Percentiles rank a stretch among this genome's conserved stretches.
Conservation (phyloP, 805 yeast species). For the Starmerella davenportii region DNA sequence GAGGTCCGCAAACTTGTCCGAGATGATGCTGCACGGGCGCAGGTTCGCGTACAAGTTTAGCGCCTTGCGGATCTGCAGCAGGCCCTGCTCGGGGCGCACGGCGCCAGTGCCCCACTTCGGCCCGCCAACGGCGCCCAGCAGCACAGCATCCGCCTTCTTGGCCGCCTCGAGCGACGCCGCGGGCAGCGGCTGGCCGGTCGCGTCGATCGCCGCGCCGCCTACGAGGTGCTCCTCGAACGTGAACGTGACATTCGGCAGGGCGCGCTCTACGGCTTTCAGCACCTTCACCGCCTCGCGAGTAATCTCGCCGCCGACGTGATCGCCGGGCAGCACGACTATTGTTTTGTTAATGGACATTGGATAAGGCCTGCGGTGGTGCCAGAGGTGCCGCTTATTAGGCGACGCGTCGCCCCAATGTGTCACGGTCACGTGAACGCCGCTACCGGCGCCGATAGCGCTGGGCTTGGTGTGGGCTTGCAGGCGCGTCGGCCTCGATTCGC, state of each 20-base stretch:
- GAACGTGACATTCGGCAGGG: constrained; percentile 41
- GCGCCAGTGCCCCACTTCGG: constrained; percentile 98
- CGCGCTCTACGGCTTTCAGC: constrained; percentile 54
- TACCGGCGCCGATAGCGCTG: too few relatives aligned
- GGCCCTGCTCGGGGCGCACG: constrained; percentile 95
- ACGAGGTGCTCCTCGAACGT: constrained; percentile 69
- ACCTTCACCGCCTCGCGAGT: constrained; percentile 85
- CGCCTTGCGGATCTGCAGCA: constrained; percentile 84
- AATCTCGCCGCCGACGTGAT: constrained; percentile 89
- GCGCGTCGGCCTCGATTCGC: too few relatives aligned
- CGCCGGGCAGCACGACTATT: constrained; percentile 84
- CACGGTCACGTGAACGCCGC: too few relatives aligned
- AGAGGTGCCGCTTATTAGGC: too few relatives aligned
- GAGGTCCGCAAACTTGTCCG: constrained; percentile 64
- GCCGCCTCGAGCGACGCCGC: constrained; percentile 70
- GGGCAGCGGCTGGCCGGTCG: constrained; percentile 81
- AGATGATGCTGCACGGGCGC: constrained; percentile 88
- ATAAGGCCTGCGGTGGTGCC: background rate
- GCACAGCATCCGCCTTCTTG: constrained; percentile 79
- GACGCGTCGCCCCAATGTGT: too few relatives aligned
- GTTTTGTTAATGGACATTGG: constrained; percentile 29
- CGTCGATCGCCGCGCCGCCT: constrained; percentile 98
- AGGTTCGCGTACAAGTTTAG: constrained; percentile 85
- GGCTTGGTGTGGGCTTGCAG: too few relatives aligned
- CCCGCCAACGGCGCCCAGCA: constrained; percentile 96